Conservation (phyloP, 73 alveolate genomes). For the Effrenium voratum region DNA sequence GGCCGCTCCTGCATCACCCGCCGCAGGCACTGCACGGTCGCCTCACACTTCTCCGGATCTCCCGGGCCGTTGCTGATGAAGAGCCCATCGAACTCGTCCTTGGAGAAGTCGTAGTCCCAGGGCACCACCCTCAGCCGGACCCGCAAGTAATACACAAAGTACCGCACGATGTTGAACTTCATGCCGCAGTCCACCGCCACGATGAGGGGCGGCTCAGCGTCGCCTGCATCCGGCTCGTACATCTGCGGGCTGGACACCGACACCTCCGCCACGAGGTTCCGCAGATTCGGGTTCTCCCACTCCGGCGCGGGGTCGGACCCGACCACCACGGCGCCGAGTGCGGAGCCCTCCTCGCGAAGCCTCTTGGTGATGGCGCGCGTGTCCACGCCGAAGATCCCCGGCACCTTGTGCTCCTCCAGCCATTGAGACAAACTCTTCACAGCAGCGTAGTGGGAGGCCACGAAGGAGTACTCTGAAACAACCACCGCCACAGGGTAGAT, state of each 20-base stretch:
- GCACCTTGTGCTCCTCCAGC: conserved; percentile 77
- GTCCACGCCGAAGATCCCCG: conserved; percentile 93
- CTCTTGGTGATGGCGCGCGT: conserved; percentile 93
- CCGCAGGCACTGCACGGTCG: conserved; percentile 67
- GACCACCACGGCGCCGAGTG: conserved; percentile 73
- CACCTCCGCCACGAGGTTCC: conserved; percentile 91
- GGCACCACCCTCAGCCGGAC: conserved; percentile 94
- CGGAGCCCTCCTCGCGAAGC: conserved; percentile 77
- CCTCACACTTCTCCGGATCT: conserved; percentile 56
- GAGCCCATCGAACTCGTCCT: conserved; percentile 86
- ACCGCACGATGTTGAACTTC: conserved; percentile 87
- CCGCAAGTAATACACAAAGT: conserved; percentile 69
- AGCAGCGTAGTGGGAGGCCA: conserved; percentile 87
- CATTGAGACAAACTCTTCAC: conserved; percentile 57
- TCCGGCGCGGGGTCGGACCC: conserved; percentile 30
- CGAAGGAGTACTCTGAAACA: conserved; percentile 86
- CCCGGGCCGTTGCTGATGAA: conserved; percentile 94
- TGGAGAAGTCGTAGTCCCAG: conserved; percentile 92
- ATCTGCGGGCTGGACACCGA: conserved; percentile 68
- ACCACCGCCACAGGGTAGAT: conserved; percentile 69
- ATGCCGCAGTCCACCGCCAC: conserved; percentile 81
- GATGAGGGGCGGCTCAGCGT: conserved; percentile 53
- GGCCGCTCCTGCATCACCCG: conserved; percentile 78
- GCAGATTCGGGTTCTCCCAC: conserved; percentile 64
- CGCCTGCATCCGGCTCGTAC: conserved; percentile 64